Evolutionary conservation across 23 red algal species (phyloP).

Genomic region (Cyanidioschyzon merolae): DNA sequence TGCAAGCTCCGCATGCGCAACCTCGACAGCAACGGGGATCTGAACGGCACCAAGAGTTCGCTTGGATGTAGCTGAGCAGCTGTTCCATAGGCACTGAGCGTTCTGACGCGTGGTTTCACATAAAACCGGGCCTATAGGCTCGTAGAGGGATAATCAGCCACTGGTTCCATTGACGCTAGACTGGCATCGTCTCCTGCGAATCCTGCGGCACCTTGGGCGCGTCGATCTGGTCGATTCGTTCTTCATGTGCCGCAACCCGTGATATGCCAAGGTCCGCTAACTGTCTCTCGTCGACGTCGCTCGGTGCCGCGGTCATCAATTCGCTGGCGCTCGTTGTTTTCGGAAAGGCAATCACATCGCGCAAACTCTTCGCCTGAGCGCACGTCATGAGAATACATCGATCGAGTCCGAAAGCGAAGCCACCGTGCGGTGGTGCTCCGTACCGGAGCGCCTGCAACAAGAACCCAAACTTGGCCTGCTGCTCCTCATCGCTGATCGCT

Average conservation of each 20-base stretch:
- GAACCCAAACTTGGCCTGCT: constrained; percentile 87
- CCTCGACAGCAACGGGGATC: too few relatives aligned
- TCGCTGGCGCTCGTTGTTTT: constrained; percentile 89
- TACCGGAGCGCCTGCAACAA: constrained; percentile 81
- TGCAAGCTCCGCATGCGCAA: too few relatives aligned
- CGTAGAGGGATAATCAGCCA: too few relatives aligned
- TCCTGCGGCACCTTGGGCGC: background rate
- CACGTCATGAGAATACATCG: constrained; percentile 72
- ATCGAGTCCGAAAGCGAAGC: constrained; percentile 92
- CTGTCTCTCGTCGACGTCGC: constrained; percentile 23
- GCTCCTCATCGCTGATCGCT: constrained; percentile 40
- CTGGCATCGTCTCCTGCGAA: background rate
- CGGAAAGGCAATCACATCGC: constrained; percentile 96
- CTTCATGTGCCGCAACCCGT: background rate
- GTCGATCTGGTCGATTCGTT: background rate
- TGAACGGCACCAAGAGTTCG: too few relatives aligned
- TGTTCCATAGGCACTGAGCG: too few relatives aligned
- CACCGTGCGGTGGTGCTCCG: constrained; percentile 96
- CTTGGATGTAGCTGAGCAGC: too few relatives aligned
- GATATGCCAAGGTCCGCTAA: constrained; percentile 49
- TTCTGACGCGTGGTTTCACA: too few relatives aligned
- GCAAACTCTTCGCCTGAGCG: constrained; percentile 51
- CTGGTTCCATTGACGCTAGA: too few relatives aligned
- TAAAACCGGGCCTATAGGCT: too few relatives aligned
- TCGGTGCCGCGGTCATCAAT: constrained; percentile 83